Conservation (phyloP, 176 grass and related monocot species). For the Rhynchospora tenuis region DNA sequence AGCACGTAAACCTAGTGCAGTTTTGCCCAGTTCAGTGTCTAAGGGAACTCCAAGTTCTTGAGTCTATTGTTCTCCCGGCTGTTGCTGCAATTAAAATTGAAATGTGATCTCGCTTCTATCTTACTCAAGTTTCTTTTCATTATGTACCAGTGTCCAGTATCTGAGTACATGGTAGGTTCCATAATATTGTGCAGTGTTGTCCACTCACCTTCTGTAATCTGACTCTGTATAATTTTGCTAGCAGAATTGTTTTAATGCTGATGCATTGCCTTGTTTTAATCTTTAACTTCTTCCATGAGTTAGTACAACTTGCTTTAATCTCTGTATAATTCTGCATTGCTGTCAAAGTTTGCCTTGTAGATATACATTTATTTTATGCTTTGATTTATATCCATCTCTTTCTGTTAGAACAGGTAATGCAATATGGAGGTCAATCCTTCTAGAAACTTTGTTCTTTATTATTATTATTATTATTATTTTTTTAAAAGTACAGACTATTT, state of each 20-base stretch:
- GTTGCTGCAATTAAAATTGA: background rate
- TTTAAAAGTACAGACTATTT: too few species aligned
- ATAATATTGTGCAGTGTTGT: background rate
- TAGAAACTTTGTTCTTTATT: too few species aligned
- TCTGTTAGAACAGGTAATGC: too few species aligned
- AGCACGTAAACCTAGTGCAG: background rate
- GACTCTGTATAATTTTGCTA: background rate
- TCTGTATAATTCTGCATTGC: too few species aligned
- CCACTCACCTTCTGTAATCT: background rate
- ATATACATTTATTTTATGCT: too few species aligned
- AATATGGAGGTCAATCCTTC: too few species aligned
- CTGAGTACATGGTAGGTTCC: background rate
- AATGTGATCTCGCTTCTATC: background rate
- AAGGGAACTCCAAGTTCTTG: slow-evolving; percentile 16
- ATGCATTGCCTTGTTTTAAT: too few species aligned
- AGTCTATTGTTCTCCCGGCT: background rate
- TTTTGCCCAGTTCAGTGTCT: background rate
- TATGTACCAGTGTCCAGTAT: background rate
- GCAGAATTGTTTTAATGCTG: background rate
- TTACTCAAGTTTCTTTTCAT: background rate
- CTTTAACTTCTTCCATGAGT: too few species aligned
- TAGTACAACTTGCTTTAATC: too few species aligned
- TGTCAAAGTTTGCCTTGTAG: too few species aligned
- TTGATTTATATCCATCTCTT: too few species aligned
- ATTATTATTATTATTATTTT: too few species aligned